Evolutionary conservation across 371 early-diverging fungal species (phyloP).

Genomic region (Mucor velutinosus): DNA sequence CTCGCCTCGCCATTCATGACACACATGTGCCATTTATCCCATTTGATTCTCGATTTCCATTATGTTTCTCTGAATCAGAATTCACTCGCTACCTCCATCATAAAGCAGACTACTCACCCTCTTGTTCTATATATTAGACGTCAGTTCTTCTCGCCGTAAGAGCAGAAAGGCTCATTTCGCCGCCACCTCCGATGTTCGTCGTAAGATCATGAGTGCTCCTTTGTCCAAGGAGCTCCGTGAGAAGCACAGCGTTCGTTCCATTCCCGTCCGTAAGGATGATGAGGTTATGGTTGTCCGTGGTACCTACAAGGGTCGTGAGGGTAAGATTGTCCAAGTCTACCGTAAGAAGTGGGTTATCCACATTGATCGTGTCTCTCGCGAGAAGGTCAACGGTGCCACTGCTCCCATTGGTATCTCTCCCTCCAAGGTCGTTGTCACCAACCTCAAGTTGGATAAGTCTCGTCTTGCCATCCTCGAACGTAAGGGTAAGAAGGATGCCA

Average conservation of each 20-base stretch:
- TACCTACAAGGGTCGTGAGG: conserved; percentile 95
- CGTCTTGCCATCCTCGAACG: conserved; percentile 85
- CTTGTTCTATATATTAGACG: conserved; percentile 53
- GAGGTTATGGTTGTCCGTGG: conserved; percentile 97
- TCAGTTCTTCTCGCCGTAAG: conserved; percentile 95
- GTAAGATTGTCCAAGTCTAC: conserved; percentile 96
- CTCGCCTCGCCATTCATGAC: neutral
- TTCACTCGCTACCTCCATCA: neutral
- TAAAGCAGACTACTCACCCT: neutral
- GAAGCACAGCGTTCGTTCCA: conserved; percentile 64
- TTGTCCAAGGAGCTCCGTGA: conserved; percentile 93
- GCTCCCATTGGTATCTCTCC: conserved; percentile 95
- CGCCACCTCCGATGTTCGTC: conserved; percentile 93
- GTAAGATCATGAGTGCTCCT: conserved; percentile 95
- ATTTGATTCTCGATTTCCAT: neutral
- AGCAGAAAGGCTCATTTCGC: conserved; percentile 98
- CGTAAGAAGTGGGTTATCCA: conserved; percentile 98
- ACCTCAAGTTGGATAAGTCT: conserved; percentile 95
- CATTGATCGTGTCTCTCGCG: conserved; percentile 94
- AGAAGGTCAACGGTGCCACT: conserved; percentile 96
- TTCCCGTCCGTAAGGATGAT: conserved; percentile 97
- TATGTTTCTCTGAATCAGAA: neutral
- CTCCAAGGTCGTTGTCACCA: conserved; percentile 96
- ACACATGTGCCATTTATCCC: neutral
- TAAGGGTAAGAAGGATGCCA: conserved; percentile 62